A percentile compares a stretch with the other conserved stretches of the same genome.
These are phyloP conservation scores for Xylaria venustula DNA, from an alignment of 495 filamentous ascomycete species.

Conservation along the genomic window DNA sequence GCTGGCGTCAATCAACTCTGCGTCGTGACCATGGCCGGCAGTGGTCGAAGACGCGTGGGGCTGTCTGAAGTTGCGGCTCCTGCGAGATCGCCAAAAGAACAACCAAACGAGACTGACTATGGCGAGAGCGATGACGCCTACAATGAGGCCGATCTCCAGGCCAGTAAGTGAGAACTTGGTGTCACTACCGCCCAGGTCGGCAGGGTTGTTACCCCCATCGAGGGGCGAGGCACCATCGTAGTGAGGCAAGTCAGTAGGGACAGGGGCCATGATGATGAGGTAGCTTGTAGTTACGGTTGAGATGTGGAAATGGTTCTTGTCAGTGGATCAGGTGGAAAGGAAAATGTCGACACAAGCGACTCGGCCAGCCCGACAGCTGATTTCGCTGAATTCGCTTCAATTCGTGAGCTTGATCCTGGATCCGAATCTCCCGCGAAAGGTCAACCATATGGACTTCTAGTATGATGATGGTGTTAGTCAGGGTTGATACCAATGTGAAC, in stretches of 20 bases:
- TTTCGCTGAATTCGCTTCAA: not conserved
- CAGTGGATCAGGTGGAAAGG: no score
- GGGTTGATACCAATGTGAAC: not conserved
- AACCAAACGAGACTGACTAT: conserved; percentile 22
- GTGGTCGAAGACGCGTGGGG: conserved; percentile 5
- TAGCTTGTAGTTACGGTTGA: no score
- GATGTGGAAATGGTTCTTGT: no score
- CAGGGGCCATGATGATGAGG: conserved; percentile 21
- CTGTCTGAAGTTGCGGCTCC: conserved; percentile 15
- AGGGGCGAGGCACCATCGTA: conserved; percentile 27
- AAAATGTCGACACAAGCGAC: no score
- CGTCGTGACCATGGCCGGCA: not conserved
- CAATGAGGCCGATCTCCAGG: conserved; percentile 29
- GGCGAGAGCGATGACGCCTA: conserved; percentile 18
- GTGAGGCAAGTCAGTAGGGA: conserved; percentile 18
- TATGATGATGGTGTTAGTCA: not conserved
- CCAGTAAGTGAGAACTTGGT: conserved; percentile 20
- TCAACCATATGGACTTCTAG: not conserved
- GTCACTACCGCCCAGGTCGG: conserved; percentile 14
- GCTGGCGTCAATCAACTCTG: conserved; percentile 8
- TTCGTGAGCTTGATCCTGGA: not conserved
- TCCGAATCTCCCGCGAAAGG: not conserved
- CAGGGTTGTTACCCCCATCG: conserved; percentile 23
- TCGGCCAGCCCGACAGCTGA: not conserved
- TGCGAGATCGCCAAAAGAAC: conserved; percentile 30